Evolutionary conservation across 257 asterid species (phyloP), one percentile per base, ranked within the genome.

Genomic region (Salvia hispanica): DNA sequence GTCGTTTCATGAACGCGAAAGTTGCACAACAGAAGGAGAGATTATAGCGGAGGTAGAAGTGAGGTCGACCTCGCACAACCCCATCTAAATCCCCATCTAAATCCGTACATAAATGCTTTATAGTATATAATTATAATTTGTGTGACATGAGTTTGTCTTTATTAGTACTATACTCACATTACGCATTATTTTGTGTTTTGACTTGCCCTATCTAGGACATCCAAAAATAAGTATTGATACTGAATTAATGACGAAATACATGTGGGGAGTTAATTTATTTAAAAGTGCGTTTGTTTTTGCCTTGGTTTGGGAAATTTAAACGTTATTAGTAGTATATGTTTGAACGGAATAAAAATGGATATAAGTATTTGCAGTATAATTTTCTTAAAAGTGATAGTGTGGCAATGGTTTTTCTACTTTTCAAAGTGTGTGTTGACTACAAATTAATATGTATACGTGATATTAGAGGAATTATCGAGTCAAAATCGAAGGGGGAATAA

Each of bases 401-500:
- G 58, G 9, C 4, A 12, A 12, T 25, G 7, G 14, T 3, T 53
- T 12, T 53, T n/a, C 21, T 13, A n/a, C 8, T n/a, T 45, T 14
- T 14, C 2, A 5, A 5, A 47, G 10, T 47, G 28, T 54, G 14
- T 54, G 59, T 28, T 25, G 60, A 28, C 25, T 56, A n/a, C 16
- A 9, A 10, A 4, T 28, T 31, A 34, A 18, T 28, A 52, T 14
- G 65, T 2, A 25, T 25, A 57, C 3, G 44, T 33, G 62, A 33
- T 44, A 33, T 11, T n/a, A 34, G 64, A 14, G 25, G 16, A 37
- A 13, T n/a, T 0, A 59, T 58, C 6, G 3, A 28, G 47, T 59
- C 65, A 15, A 59, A 59, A 59, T 59, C 65, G 21, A 39, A 58
- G 47, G 64, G 47, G 64, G 31, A n/a, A 14, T n/a, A 56, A 34